Evolutionary conservation across 176 grass and related monocot genomes (phyloP).

Genomic region (Secale cereale): DNA sequence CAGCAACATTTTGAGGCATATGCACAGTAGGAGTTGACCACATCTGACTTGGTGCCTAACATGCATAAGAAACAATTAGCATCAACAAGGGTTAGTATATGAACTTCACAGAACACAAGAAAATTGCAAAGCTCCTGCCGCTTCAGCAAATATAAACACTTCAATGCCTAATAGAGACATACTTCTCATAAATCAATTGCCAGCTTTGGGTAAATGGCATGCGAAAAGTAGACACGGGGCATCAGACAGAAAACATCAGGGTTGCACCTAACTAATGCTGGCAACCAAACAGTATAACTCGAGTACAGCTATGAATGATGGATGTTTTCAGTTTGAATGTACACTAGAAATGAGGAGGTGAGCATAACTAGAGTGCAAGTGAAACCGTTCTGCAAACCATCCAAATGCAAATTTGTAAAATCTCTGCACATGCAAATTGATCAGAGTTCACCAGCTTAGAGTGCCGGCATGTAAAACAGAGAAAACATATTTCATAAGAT

Average conservation of each 20-base stretch:
- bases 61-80: slow-evolving; percentile 8
- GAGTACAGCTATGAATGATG: neutral
- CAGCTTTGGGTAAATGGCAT: slow-evolving; percentile 23
- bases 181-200: neutral
- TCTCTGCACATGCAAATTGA: neutral
- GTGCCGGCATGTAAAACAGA: neutral
- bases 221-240: neutral
- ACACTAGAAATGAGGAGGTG: neutral
- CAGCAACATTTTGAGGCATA: slow-evolving; percentile 46
- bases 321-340: neutral
- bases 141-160: slow-evolving; percentile 14
- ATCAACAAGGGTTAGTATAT: slow-evolving; percentile 14
- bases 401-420: neutral
- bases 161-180: neutral
- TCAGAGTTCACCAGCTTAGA: neutral
- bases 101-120: slow-evolving; percentile 24
- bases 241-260: slow-evolving; percentile 16
- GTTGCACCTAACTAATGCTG: slow-evolving; percentile 20
- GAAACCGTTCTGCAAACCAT: neutral
- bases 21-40: slow-evolving; percentile 53
- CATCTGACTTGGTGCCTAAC: slow-evolving; percentile 51
- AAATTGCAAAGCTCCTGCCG: slow-evolving; percentile 1
- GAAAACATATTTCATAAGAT: neutral
- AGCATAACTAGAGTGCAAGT: slow-evolving; percentile 2
- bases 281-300: slow-evolving; percentile 13